Conservation (phyloP, 768 basidiomycete genomes). For the Mycena capillaripes region DNA sequence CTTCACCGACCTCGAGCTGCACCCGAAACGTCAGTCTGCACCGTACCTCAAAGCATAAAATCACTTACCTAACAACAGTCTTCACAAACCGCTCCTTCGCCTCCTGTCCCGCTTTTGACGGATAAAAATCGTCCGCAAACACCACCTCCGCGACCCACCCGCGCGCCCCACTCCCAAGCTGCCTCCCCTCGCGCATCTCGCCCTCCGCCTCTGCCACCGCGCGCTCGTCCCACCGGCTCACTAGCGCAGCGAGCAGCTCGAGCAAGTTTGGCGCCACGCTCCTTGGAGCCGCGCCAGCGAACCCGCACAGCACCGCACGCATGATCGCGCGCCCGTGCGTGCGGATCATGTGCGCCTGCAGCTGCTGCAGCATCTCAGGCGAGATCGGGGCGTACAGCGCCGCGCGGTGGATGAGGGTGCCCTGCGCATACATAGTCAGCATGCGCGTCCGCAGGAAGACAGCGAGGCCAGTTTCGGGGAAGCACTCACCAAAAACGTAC, state of each 20-base stretch:
- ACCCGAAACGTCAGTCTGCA: neutral
- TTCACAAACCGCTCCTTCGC: conserved; percentile 87
- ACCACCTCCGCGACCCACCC: conserved; percentile 84
- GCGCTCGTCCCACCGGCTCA: conserved; percentile 67
- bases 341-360: conserved; percentile 64
- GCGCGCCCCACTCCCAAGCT: conserved; percentile 50
- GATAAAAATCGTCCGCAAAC: conserved; percentile 80
- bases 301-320: conserved; percentile 80
- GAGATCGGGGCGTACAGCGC: conserved; percentile 73
- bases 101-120: conserved; percentile 78
- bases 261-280: conserved; percentile 88
- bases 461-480: neutral
- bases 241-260: conserved; percentile 80
- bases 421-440: conserved; percentile 52
- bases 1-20: conserved; percentile 45
- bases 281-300: conserved; percentile 88
- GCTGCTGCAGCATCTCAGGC: conserved; percentile 56
- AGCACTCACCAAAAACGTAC: conserved; percentile 81
- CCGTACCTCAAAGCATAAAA: neutral
- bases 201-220: conserved; percentile 51
- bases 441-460: neutral
- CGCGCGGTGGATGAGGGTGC: conserved; percentile 75
- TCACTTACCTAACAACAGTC: conserved; percentile 72
- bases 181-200: conserved; percentile 40
- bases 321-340: conserved; percentile 77